phyloP scores from a whole-genome alignment of 306 rosid species.

The Begonia masoniana region DNA sequence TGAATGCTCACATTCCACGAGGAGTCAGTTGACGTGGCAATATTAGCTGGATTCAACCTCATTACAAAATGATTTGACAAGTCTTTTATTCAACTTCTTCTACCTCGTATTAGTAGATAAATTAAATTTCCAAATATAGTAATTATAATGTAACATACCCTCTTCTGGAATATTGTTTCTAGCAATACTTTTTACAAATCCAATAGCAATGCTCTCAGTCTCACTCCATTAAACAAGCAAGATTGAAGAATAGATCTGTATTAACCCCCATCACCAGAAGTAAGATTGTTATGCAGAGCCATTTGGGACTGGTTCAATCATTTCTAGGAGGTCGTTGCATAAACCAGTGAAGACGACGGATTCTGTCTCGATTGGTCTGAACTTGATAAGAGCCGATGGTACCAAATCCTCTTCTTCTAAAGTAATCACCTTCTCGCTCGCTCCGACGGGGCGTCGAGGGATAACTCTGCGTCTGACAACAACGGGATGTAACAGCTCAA shows the following conservation, averaged over 20 bases:
- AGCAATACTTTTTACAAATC: too few relatives aligned
- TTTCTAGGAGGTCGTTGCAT: conserved; percentile 66
- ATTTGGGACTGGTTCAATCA: conserved; percentile 66
- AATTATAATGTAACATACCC: too few relatives aligned
- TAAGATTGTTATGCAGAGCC: conserved; percentile 14
- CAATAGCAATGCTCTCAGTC: too few relatives aligned
- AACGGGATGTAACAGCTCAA: conserved; percentile 73
- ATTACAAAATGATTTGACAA: too few relatives aligned
- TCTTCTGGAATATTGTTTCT: too few relatives aligned
- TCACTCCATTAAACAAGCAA: too few relatives aligned
- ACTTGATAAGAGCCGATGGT: conserved; percentile 85
- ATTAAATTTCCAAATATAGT: too few relatives aligned
- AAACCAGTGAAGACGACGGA: conserved; percentile 75
- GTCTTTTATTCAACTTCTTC: too few relatives aligned
- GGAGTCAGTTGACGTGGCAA: conserved; percentile 23
- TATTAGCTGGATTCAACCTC: conserved; percentile 22
- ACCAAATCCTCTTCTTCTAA: conserved; percentile 80
- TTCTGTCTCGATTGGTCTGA: conserved; percentile 83
- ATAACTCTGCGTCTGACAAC: conserved; percentile 50
- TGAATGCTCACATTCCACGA: conserved; percentile 10
- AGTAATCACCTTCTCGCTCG: conserved; percentile 29
- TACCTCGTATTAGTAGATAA: too few relatives aligned
- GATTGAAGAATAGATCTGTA: too few relatives aligned
- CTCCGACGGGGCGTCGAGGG: conserved; percentile 42
- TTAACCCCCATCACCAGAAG: too few relatives aligned